These are phyloP conservation scores for Poa annua DNA, from an alignment of 176 grass and related monocot species.

Conservation along the genomic window DNA sequence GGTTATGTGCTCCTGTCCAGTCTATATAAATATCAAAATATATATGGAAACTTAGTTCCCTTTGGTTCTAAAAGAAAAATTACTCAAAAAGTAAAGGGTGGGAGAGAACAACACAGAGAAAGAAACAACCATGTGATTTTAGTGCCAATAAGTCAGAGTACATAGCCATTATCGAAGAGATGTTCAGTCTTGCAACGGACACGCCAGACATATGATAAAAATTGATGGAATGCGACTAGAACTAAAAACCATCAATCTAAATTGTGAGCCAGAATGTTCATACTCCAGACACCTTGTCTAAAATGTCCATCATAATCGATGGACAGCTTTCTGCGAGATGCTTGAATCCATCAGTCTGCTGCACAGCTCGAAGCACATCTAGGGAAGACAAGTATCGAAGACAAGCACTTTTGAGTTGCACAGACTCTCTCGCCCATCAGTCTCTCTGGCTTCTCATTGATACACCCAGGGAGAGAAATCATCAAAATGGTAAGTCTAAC, in stretches of 20 bases:
- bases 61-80: neutral
- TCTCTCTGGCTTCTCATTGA: neutral
- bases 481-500: too few species aligned
- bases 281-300: neutral
- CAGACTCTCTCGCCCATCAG: neutral
- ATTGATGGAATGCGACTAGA: neutral
- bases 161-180: neutral
- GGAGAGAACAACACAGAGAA: neutral
- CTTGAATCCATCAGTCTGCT: conserved; percentile 10
- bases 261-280: neutral
- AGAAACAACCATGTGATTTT: neutral
- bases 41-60: neutral
- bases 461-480: too few species aligned
- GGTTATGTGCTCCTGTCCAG: neutral
- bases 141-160: neutral
- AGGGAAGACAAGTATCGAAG: neutral
- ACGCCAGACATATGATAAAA: neutral
- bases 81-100: neutral
- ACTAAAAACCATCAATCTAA: too few species aligned
- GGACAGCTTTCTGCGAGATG: conserved; percentile 14
- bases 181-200: neutral
- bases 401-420: neutral
- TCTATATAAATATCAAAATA: neutral
- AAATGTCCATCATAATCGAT: neutral
- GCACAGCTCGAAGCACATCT: neutral